Conservation (phyloP, 2,329 filamentous ascomycete genomes). For the Stromatinia cepivora region DNA sequence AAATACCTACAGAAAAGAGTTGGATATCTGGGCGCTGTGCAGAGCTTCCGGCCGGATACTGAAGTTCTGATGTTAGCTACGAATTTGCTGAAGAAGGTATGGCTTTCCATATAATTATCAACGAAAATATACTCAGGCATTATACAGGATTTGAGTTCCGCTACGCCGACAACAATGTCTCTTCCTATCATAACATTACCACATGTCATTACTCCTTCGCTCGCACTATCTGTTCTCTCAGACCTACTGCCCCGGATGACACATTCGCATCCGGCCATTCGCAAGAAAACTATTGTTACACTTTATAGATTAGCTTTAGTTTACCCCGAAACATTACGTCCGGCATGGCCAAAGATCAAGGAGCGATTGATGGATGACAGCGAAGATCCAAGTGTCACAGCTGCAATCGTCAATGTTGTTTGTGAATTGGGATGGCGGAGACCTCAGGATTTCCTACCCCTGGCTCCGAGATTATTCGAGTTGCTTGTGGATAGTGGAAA, state of each 20-base stretch:
- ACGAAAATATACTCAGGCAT: conserved; percentile 24
- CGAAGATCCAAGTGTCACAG: conserved; percentile 90
- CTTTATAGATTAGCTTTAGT: conserved; percentile 90
- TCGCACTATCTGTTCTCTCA: conserved; percentile 84
- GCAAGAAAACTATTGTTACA: conserved; percentile 95
- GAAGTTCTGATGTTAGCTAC: conserved; percentile 97
- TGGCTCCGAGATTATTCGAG: conserved; percentile 90
- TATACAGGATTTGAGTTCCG: conserved; percentile 67
- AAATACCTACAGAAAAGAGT: conserved; percentile 96
- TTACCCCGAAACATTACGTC: conserved; percentile 90
- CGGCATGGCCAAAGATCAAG: conserved; percentile 97
- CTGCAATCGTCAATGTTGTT: conserved; percentile 94
- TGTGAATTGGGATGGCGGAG: conserved; percentile 94
- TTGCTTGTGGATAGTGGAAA: conserved; percentile 88
- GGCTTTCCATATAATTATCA: neutral
- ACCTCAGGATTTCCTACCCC: conserved; percentile 87
- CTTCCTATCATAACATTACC: conserved; percentile 89
- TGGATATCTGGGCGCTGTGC: conserved; percentile 90
- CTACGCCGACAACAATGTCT: conserved; percentile 73
- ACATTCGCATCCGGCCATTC: conserved; percentile 80
- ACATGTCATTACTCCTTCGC: conserved; percentile 87
- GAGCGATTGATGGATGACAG: conserved; percentile 86
- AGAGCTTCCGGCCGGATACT: conserved; percentile 93
- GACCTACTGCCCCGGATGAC: conserved; percentile 84
- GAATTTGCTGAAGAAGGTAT: conserved; percentile 90